Base-by-base conservation (phyloP, 2,329 filamentous ascomycete genomes). In the Raffaelea arxii region DNA sequence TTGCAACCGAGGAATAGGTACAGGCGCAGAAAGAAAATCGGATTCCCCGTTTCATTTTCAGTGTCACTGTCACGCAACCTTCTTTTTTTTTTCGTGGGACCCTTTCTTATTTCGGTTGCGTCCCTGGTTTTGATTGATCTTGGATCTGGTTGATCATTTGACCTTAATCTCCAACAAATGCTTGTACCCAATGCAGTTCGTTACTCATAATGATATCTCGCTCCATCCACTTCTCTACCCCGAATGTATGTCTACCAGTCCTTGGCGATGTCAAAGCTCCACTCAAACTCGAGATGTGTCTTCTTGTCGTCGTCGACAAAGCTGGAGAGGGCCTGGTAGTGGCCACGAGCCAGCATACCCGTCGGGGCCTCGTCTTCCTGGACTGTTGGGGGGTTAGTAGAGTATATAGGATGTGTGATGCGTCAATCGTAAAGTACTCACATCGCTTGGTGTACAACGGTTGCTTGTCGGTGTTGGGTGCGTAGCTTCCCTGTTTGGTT, bases 231-330 rank as follows among this genome's bases (percentile, higher is more conserved):
- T n/a, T n/a, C n/a, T n/a, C n/a, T n/a, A n/a, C n/a, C n/a, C n/a
- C n/a, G 24, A 42, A 18, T 27, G 41, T 24, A 9, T n/a, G 35
- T 59, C 55, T 81, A 86, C 92, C 92, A 97, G 64, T 95, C 87
- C 78, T 97, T 98, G 69, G 84, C 77, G 64, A 98, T 95, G 62
- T 96, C 86, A 60, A 98, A 97, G 51, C 83, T 81, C 92, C 92
- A 98, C 59, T 94, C 85, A 65, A 98, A 98, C 63, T 84, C 75
- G 53, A 98, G 74, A 67, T 98, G 90, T 53, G 77, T 82, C 67
- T 88, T 82, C 65, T 92, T 84, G 70, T 98, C 92, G 60, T 98
- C 92, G 63, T 98, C 92, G 52, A 95, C 78, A 65, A 98, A 98
- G 66, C 80, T 88, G 55, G 89, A 95, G 51, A 82, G 68, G 53